A percentile compares a stretch with the other conserved stretches of the same genome.
Evolutionary conservation across 2,329 filamentous ascomycete genomes (phyloP).

Genomic region (Whalleya microplaca): DNA sequence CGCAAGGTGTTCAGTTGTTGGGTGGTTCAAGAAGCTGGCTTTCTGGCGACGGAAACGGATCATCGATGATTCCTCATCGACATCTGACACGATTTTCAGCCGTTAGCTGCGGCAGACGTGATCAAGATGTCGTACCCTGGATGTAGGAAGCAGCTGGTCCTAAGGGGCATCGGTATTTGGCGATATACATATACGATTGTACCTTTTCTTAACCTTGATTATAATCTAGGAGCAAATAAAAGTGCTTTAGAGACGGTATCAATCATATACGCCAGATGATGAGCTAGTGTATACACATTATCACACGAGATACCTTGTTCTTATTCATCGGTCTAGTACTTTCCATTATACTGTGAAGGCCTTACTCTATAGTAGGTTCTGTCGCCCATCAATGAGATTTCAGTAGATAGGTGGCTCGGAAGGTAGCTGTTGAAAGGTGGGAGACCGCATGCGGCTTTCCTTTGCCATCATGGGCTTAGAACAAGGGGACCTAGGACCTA

Average conservation of each 20-base stretch:
- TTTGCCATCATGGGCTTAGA: neutral
- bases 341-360: too few species aligned
- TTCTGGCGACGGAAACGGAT: constrained; percentile 25
- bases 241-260: neutral
- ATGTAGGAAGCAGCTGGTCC: neutral
- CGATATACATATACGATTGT: neutral
- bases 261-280: neutral
- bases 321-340: too few species aligned
- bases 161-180: neutral
- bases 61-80: constrained; percentile 21
- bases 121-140: too few species aligned
- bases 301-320: neutral
- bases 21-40: constrained; percentile 25
- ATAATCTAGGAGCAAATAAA: neutral
- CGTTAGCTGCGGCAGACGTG: neutral
- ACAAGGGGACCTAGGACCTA: neutral
- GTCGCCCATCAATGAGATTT: too few species aligned
- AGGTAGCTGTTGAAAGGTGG: neutral
- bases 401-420: neutral
- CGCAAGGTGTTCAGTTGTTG: constrained; percentile 8
- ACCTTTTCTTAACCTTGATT: neutral
- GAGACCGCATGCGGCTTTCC: too few species aligned
- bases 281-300: neutral
- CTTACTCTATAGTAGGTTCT: too few species aligned
- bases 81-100: constrained; percentile 8